phyloP scores from a whole-genome alignment of 2,329 filamentous ascomycete species.

The Aspergillus calidoustus region DNA sequence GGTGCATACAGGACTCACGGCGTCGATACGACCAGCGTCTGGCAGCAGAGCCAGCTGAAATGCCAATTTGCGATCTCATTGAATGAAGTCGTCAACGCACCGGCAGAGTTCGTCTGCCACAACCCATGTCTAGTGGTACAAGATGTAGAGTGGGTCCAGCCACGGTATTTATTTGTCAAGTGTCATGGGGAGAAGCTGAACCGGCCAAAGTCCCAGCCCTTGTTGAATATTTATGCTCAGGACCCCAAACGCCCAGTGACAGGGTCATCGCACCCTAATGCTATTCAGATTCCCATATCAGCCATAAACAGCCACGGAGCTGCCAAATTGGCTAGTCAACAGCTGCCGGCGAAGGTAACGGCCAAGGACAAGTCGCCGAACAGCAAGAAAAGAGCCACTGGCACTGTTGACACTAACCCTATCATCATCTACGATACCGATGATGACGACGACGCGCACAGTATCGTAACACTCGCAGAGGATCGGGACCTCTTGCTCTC shows the following conservation, averaged over 20 bases:
- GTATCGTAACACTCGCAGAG: conserved; percentile 55
- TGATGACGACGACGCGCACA: conserved; percentile 45
- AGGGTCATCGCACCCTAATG: conserved; percentile 40
- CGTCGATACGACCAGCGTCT: conserved; percentile 38
- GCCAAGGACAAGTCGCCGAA: neutral
- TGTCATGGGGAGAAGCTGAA: conserved; percentile 6
- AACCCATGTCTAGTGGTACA: conserved; percentile 72
- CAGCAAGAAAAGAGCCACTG: neutral
- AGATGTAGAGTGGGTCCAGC: conserved; percentile 85
- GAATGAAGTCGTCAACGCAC: conserved; percentile 82
- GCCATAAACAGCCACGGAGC: conserved; percentile 51
- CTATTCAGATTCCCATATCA: conserved; percentile 58
- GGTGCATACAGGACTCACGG: neutral
- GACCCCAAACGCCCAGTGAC: conserved; percentile 42
- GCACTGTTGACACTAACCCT: neutral
- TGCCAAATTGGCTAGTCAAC: neutral
- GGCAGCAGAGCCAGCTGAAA: conserved; percentile 70
- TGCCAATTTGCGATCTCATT: conserved; percentile 68
- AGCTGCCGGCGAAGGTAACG: neutral
- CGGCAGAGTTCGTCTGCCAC: conserved; percentile 61
- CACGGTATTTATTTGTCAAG: conserved; percentile 76
- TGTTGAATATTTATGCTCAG: conserved; percentile 39
- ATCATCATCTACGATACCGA: neutral
- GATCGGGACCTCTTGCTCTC: conserved; percentile 51
- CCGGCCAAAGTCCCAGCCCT: neutral